Evolutionary conservation across 805 yeast genomes (phyloP).

Genomic region (Wickerhamomyces kurtzmanii): DNA sequence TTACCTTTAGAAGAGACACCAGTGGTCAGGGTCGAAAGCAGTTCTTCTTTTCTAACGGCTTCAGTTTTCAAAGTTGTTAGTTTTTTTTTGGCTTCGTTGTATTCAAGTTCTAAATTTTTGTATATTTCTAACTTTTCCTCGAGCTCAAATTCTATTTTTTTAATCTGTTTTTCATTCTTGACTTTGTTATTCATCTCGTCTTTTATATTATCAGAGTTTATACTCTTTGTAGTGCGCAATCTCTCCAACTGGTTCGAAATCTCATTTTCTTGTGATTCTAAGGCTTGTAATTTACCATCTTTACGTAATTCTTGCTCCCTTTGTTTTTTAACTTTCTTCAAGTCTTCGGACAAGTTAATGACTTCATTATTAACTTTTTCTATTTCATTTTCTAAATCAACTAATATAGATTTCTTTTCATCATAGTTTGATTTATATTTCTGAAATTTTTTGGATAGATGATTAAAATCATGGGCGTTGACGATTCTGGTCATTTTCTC

Average conservation of each 20-base stretch:
- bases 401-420: constrained; percentile 29
- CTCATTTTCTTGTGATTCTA: constrained; percentile 48
- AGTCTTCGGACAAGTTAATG: constrained; percentile 46
- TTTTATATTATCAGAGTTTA: constrained; percentile 42
- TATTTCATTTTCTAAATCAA: constrained; percentile 31
- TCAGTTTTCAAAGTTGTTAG: constrained; percentile 35
- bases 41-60: constrained; percentile 58
- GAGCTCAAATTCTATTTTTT: constrained; percentile 22
- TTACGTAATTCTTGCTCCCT: constrained; percentile 50
- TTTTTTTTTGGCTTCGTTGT: constrained; percentile 29
- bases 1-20: constrained; percentile 83
- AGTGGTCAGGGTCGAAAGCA: constrained; percentile 71
- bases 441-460: constrained; percentile 27
- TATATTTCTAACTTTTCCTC: constrained; percentile 27
- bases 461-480: constrained; percentile 63
- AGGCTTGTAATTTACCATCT: constrained; percentile 48
- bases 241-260: constrained; percentile 60
- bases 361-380: constrained; percentile 46
- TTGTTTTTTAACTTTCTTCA: constrained; percentile 38
- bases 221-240: constrained; percentile 49
- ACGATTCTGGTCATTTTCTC: constrained; percentile 69
- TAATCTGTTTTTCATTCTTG: constrained; percentile 22
- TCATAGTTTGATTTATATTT: constrained; percentile 32
- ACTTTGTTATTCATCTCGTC: constrained; percentile 38
- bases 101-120: constrained; percentile 32